Evolutionary conservation across 352 stramenopile genomes (phyloP).

Genomic region (Blastocystis sp.): DNA sequence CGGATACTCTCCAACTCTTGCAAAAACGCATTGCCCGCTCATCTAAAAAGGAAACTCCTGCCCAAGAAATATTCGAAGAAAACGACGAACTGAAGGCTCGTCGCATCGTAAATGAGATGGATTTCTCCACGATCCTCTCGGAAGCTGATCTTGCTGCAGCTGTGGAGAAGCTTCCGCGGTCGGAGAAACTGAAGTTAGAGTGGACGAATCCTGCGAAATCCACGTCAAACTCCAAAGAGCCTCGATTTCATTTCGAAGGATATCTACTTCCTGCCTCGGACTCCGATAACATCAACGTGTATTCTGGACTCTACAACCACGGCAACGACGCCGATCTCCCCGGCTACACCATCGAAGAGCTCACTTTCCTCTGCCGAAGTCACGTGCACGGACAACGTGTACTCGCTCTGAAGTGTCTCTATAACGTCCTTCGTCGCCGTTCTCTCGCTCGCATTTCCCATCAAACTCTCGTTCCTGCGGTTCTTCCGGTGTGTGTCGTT

Average conservation of each 20-base stretch:
- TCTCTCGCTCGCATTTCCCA: neutral
- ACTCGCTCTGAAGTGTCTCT: constrained; percentile 36
- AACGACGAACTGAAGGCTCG: neutral
- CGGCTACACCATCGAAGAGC: constrained; percentile 38
- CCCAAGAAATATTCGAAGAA: neutral
- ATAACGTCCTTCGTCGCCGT: constrained; percentile 8
- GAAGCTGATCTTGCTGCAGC: constrained; percentile 19
- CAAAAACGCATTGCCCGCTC: neutral
- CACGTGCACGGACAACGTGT: constrained; percentile 27
- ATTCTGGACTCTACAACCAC: constrained; percentile 58
- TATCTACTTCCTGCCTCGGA: neutral
- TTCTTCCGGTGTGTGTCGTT: neutral
- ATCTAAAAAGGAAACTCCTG: neutral
- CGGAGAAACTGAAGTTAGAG: constrained; percentile 22
- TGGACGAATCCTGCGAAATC: neutral
- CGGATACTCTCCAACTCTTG: neutral
- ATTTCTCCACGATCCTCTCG: constrained; percentile 25
- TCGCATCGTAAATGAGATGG: neutral
- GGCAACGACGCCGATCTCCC: constrained; percentile 29
- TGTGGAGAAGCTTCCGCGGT: neutral
- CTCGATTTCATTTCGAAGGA: constrained; percentile 56
- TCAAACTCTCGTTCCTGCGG: neutral
- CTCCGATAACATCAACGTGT: neutral
- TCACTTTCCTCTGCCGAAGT: neutral
- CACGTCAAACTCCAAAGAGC: neutral